A percentile compares a stretch with the other conserved stretches of the same genome.
These are phyloP conservation scores for Iberis pinnata DNA, from an alignment of 345 rosid genomes.

Conservation along the genomic window DNA sequence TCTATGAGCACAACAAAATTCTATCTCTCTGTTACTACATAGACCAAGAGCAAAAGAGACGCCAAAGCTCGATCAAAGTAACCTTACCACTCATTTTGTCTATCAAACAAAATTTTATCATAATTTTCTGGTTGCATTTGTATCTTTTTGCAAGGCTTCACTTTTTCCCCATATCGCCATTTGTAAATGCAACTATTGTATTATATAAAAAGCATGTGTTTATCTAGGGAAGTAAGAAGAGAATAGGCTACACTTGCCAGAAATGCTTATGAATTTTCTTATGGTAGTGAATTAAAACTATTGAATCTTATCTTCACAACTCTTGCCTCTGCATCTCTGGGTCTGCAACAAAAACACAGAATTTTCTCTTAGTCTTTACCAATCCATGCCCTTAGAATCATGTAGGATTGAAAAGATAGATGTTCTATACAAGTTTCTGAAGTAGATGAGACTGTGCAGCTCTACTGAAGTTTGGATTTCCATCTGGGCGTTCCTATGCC, in stretches of 20 bases:
- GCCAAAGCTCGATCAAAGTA: not conserved
- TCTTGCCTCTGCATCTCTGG: conserved; percentile 89
- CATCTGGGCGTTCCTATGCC: conserved; percentile 98
- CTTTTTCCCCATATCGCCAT: too few relatives aligned
- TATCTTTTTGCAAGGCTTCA: conserved; percentile 6
- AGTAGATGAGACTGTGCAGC: conserved; percentile 89
- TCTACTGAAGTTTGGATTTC: conserved; percentile 91
- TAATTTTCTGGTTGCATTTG: not conserved
- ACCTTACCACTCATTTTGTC: conserved; percentile 13
- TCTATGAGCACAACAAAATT: too few relatives aligned
- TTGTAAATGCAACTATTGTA: conserved; percentile 13
- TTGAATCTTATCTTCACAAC: conserved; percentile 88
- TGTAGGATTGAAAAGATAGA: conserved; percentile 9
- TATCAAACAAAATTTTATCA: not conserved
- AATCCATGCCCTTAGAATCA: conserved; percentile 1
- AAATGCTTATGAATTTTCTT: not conserved
- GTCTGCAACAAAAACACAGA: conserved; percentile 46
- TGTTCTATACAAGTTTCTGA: conserved; percentile 59
- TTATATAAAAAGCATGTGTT: conserved; percentile 7
- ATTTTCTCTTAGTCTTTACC: conserved; percentile 14
- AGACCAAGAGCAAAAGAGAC: conserved; percentile 1
- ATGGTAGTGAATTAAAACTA: conserved; percentile 41
- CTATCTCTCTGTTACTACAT: conserved; percentile 1
- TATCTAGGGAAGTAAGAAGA: conserved; percentile 2
- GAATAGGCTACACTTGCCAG: too few relatives aligned